phyloP scores from a whole-genome alignment of 2,329 filamentous ascomycete species.

The Mycogone perniciosa region DNA sequence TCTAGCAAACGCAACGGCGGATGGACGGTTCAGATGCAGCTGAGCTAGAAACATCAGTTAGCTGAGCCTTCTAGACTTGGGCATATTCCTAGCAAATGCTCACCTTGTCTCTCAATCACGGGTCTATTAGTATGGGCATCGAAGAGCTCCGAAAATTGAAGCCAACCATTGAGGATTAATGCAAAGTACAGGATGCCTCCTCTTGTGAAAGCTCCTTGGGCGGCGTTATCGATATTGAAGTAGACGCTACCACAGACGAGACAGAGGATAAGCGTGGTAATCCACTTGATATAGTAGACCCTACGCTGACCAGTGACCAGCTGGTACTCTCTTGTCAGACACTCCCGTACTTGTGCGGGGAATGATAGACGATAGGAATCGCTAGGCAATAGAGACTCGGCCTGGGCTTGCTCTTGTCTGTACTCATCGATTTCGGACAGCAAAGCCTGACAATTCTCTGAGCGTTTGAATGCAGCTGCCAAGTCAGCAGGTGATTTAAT shows the following conservation, averaged over 20 bases:
- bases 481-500: too few relatives aligned
- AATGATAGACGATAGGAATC: too few relatives aligned
- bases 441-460: too few relatives aligned
- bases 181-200: background rate
- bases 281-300: background rate
- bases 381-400: too few relatives aligned
- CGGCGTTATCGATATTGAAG: background rate
- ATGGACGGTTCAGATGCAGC: conserved; percentile 29
- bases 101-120: too few relatives aligned
- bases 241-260: background rate
- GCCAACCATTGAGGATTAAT: background rate
- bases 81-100: too few relatives aligned
- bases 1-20: conserved; percentile 48
- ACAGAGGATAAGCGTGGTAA: background rate
- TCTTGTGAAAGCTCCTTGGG: background rate
- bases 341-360: background rate
- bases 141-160: background rate
- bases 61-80: too few relatives aligned
- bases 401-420: too few relatives aligned
- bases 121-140: background rate
- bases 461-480: too few relatives aligned
- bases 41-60: background rate
- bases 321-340: background rate
- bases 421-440: too few relatives aligned
- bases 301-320: background rate